phyloP scores from a whole-genome alignment of 306 rosid genomes.

The Herpetospermum pedunculosum region DNA sequence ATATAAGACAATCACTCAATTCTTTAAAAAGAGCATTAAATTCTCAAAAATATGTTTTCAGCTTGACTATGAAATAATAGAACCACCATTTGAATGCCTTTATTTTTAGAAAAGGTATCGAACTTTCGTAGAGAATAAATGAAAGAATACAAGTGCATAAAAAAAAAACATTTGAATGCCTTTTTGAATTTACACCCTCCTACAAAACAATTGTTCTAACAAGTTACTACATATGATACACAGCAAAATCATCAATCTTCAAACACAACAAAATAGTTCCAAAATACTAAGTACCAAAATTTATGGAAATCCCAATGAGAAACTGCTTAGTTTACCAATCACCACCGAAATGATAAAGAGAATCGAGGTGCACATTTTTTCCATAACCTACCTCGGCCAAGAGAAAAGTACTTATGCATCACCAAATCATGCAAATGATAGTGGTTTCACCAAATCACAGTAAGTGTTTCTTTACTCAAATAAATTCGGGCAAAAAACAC shows the following conservation, averaged over 20 bases:
- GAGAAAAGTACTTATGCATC: background rate
- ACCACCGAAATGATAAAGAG: background rate
- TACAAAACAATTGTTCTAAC: background rate
- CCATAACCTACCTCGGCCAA: background rate
- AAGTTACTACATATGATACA: background rate
- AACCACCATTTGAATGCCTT: background rate
- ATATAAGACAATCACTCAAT: background rate
- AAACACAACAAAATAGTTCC: background rate
- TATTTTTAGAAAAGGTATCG: too few species aligned
- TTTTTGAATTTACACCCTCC: background rate
- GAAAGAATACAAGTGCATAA: too few species aligned
- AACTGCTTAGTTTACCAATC: background rate
- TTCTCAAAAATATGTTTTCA: background rate
- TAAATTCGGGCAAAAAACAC: slow-evolving; percentile 15
- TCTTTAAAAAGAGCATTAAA: background rate
- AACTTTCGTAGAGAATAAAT: too few species aligned
- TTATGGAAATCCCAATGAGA: background rate
- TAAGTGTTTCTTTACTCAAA: background rate
- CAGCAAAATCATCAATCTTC: background rate
- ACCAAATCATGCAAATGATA: background rate
- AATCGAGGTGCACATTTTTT: background rate
- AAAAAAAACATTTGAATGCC: too few species aligned
- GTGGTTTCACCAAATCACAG: background rate
- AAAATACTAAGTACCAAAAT: background rate
- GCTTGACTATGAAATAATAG: background rate